Evolutionary conservation across 352 stramenopile genomes (phyloP).

Genomic region (Phytophthora idaei): DNA sequence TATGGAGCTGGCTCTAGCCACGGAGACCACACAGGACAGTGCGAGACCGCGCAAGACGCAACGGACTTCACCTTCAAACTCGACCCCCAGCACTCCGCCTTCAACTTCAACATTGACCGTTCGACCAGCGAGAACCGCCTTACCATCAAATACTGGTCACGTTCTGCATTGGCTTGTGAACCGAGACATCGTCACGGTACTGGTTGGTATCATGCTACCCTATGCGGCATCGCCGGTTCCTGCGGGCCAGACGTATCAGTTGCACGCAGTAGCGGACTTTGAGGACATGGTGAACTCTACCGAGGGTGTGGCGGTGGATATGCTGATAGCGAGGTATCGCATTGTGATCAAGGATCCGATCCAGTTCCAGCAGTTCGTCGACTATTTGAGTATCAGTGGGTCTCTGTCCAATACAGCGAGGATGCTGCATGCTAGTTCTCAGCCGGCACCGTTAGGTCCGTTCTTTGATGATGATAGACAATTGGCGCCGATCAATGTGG

Average conservation of each 20-base stretch:
- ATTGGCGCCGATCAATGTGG: constrained; percentile 12
- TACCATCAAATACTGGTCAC: not conserved
- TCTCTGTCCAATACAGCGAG: constrained; percentile 24
- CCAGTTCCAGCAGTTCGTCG: constrained; percentile 36
- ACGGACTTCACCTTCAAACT: constrained; percentile 1
- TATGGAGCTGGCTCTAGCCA: constrained; percentile 8
- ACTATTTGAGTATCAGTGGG: constrained; percentile 26
- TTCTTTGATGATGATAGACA: constrained; percentile 19
- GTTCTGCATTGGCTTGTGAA: constrained; percentile 31
- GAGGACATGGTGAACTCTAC: constrained; percentile 28
- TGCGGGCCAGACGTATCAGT: constrained; percentile 19
- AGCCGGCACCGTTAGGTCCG: not conserved
- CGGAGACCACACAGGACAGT: constrained; percentile 1
- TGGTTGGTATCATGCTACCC: constrained; percentile 24
- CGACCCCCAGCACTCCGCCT: not conserved
- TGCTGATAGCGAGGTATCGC: constrained; percentile 17
- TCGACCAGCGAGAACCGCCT: not conserved
- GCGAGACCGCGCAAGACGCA: constrained; percentile 18
- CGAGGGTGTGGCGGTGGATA: constrained; percentile 12
- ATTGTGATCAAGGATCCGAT: constrained; percentile 15
- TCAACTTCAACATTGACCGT: constrained; percentile 10
- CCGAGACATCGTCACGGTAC: constrained; percentile 31
- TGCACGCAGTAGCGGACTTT: constrained; percentile 27
- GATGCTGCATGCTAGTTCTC: constrained; percentile 17
- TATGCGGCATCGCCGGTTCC: constrained; percentile 12